These are phyloP conservation scores for Lipomyces sp. DNA, from an alignment of 805 yeast genomes.

Conservation along the genomic window DNA sequence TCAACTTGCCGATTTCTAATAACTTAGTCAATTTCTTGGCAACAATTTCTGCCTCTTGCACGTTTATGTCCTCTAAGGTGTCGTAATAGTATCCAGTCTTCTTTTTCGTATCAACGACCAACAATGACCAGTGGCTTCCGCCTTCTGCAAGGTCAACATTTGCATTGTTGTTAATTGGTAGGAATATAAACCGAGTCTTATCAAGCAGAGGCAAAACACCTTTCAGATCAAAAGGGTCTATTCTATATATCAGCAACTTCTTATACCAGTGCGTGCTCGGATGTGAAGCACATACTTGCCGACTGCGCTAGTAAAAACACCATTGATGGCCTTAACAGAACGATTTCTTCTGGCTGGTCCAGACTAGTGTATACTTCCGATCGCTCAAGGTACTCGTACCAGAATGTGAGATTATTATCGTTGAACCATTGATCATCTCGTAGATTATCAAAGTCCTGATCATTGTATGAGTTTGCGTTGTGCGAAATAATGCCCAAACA, in stretches of 20 bases:
- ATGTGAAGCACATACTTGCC: constrained; percentile 19
- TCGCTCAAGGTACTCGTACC: constrained; percentile 61
- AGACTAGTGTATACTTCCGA: constrained; percentile 21
- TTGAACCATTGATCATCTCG: constrained; percentile 73
- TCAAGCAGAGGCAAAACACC: constrained; percentile 55
- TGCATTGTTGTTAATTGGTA: constrained; percentile 71
- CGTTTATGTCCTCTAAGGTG: constrained; percentile 56
- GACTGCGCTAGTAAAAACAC: constrained; percentile 61
- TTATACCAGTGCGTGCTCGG: background rate
- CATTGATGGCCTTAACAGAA: constrained; percentile 63
- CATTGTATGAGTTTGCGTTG: background rate
- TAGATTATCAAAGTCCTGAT: constrained; percentile 58
- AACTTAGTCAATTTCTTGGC: constrained; percentile 44
- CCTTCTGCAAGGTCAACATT: constrained; percentile 63
- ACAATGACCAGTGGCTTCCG: constrained; percentile 79
- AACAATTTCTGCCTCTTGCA: constrained; percentile 46
- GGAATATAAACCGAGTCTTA: constrained; percentile 57
- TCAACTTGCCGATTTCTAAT: constrained; percentile 6
- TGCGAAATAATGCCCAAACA: background rate
- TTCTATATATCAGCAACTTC: background rate
- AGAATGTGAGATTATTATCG: constrained; percentile 68
- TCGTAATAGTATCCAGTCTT: constrained; percentile 61
- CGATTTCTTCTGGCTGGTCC: constrained; percentile 12
- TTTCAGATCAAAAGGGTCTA: constrained; percentile 49
- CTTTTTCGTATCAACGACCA: constrained; percentile 57